phyloP scores from a whole-genome alignment of 129 eudicot species.

The Artemisia argyi region DNA sequence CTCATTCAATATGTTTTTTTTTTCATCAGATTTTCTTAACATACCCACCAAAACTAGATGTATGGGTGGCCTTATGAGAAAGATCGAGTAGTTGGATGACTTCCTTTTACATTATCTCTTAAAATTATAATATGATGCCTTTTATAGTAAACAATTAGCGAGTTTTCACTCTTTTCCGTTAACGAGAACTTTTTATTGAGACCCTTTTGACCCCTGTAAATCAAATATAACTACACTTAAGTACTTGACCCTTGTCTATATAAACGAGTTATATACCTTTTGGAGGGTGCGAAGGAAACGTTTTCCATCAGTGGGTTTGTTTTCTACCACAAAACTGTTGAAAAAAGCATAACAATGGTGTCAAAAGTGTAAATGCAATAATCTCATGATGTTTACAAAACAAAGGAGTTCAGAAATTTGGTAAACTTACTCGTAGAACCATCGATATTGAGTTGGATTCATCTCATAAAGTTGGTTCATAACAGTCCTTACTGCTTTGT shows the following conservation, averaged over 20 bases:
- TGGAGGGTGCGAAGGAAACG: slow-evolving; percentile 65
- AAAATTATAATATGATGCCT: too few species aligned
- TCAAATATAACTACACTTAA: background rate
- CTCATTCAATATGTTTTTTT: too few species aligned
- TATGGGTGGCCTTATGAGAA: too few species aligned
- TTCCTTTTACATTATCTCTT: too few species aligned
- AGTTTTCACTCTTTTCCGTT: too few species aligned
- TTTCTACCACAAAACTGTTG: slow-evolving; percentile 53
- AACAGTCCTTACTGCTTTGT: slow-evolving; percentile 84
- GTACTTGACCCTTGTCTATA: background rate
- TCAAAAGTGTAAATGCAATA: background rate
- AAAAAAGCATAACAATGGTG: background rate
- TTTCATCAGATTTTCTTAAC: too few species aligned
- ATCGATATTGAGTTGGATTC: slow-evolving; percentile 72
- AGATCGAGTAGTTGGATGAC: too few species aligned
- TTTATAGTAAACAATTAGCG: too few species aligned
- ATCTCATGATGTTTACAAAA: background rate
- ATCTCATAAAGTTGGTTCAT: slow-evolving; percentile 79
- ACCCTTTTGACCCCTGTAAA: background rate
- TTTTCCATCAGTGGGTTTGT: slow-evolving; percentile 68
- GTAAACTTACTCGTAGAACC: slow-evolving; percentile 76
- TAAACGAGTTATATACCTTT: slow-evolving; percentile 47
- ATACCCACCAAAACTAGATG: too few species aligned
- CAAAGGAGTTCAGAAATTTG: background rate
- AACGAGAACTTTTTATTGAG: too few species aligned